Percentiles rank a stretch among this genome's conserved stretches.
Conservation (phyloP, 768 basidiomycete genomes). For the Daedaleopsis nitida region DNA sequence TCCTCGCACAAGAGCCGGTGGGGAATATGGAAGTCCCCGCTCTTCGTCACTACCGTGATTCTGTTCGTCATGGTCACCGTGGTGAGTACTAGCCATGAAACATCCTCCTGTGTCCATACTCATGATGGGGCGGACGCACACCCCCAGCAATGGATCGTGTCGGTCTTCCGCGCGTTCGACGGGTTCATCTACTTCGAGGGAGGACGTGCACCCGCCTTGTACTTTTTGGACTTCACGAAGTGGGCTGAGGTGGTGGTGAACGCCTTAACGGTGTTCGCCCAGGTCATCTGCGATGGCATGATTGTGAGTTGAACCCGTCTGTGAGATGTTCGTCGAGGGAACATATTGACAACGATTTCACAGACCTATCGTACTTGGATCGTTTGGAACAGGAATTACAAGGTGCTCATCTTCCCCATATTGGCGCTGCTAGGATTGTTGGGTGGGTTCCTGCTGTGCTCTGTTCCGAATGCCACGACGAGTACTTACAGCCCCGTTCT, state of each 20-base stretch:
- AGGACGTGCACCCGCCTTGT: background rate
- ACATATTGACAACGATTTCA: no score
- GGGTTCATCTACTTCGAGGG: background rate
- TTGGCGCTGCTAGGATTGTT: background rate
- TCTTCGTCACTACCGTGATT: no score
- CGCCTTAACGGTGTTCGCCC: background rate
- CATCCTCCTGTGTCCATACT: no score
- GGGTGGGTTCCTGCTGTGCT: no score
- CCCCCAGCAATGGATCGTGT: background rate
- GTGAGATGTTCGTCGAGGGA: no score
- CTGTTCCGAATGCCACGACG: no score
- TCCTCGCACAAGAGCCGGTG: background rate
- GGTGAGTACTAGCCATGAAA: no score
- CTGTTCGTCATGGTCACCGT: no score
- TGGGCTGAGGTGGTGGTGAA: background rate
- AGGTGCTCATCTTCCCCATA: background rate
- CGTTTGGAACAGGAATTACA: background rate
- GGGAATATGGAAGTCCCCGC: no score
- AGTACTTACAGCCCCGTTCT: no score
- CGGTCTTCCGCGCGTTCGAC: background rate
- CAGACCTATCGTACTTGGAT: background rate
- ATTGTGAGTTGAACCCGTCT: background rate
- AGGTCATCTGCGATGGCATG: background rate
- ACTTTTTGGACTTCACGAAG: background rate
- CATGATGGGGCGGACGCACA: no score